Base-by-base conservation (phyloP, 2,329 filamentous ascomycete genomes). In the Colletotrichum sp. region DNA sequence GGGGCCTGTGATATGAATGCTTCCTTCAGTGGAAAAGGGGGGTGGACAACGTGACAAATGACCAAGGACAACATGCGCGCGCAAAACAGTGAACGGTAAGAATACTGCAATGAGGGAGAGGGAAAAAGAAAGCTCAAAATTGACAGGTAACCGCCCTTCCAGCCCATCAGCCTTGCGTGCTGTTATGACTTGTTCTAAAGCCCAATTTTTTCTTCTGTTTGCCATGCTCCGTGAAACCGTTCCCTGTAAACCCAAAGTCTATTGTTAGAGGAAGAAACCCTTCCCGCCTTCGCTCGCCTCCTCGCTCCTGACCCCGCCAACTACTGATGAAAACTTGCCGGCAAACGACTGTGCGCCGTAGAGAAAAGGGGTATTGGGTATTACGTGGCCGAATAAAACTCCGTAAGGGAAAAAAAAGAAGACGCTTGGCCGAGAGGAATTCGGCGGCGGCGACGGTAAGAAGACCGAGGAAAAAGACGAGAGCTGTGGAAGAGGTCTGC, bases 181-280 rank as follows among this genome's bases (percentile, higher is more conserved):
- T 75, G 71, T 66, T 66, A 52, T 55, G 34, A 68, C 64, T 48
- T 68, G 32, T 66, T 76, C 74, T 76, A 76, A 76, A 39, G 71
- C 71, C 74, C 32, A 14, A 52, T 52, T 75, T 76, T 74, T 43
- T 66, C 57, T 74, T 72, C 63, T 75, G 65, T 63, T 67, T 67
- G 48, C 66, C 71, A 71, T 76, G 57, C 63, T 71, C 74, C 74
- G 39, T 74, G 61, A 69, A 55, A 67, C 74, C 74, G 43, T 71
- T 43, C 39, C 71, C 60, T 30, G 28, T 60, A 59, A 68, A 36
- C 48, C 74, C 66, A 55, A 66, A 70, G 72, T 76, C 71, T 76
- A 76, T 43, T 65, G 43, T 65, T 65, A 60, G 70, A 74, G 43
- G 64, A 65, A 69, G 64, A 69, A 69, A 61, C 63, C 68, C 24